phyloP scores from a whole-genome alignment of 768 basidiomycete genomes.

The Dentipellis sp. region DNA sequence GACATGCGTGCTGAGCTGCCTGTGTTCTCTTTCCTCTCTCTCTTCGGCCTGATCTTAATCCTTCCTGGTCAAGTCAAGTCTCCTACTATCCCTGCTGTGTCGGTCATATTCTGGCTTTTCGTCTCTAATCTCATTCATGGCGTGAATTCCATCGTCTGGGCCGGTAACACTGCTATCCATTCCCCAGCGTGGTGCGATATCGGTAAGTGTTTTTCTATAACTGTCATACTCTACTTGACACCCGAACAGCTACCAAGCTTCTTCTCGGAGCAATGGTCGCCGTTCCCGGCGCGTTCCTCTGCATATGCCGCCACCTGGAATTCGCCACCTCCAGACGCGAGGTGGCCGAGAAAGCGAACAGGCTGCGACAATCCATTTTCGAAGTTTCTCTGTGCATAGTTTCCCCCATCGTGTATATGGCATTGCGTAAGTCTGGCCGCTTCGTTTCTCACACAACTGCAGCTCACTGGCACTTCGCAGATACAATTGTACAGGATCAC shows the following conservation, averaged over 20 bases:
- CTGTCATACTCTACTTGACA: background rate
- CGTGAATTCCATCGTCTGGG: slow-evolving; percentile 27
- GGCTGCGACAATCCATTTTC: background rate
- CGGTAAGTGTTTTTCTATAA: slow-evolving; percentile 17
- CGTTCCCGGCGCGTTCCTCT: slow-evolving; percentile 11
- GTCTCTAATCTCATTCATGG: slow-evolving; percentile 18
- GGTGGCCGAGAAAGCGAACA: background rate
- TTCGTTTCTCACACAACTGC: background rate
- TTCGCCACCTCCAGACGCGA: slow-evolving; percentile 2
- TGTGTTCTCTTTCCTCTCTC: slow-evolving; percentile 9
- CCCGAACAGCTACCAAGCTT: slow-evolving; percentile 6
- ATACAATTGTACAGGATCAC: slow-evolving; percentile 12
- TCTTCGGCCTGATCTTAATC: slow-evolving; percentile 4
- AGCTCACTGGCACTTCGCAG: background rate
- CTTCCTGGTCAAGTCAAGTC: slow-evolving; percentile 11
- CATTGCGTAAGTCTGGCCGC: slow-evolving; percentile 7
- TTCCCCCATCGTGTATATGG: slow-evolving; percentile 10
- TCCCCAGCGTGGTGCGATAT: slow-evolving; percentile 31
- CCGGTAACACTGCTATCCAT: slow-evolving; percentile 17
- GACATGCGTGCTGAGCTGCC: slow-evolving; percentile 12
- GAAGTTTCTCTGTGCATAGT: slow-evolving; percentile 8
- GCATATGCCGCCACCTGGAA: slow-evolving; percentile 12
- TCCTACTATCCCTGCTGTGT: slow-evolving; percentile 10
- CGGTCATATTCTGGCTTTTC: slow-evolving; percentile 16
- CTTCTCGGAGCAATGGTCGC: slow-evolving; percentile 14